Evolutionary conservation across 805 yeast species (phyloP).

Genomic region (Debaryomyces hansenii): DNA sequence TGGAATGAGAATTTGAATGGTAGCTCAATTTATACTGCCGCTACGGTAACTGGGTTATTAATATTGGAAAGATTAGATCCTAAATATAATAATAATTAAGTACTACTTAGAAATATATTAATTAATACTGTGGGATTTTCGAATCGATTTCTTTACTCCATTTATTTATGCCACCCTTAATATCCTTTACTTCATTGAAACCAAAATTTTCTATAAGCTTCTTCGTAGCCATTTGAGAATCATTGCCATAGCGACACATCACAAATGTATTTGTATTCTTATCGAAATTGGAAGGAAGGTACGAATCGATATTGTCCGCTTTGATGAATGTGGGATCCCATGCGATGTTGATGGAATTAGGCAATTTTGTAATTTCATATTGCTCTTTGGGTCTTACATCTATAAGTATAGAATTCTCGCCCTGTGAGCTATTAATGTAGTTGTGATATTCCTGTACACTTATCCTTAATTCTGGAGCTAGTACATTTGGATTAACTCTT

Average conservation of each 20-base stretch:
- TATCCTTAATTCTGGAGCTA: constrained; percentile 48
- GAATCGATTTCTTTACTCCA: constrained; percentile 68
- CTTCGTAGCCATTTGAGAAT: constrained; percentile 76
- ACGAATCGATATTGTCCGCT: constrained; percentile 17
- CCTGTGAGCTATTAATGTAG: not conserved
- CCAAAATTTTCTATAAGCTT: constrained; percentile 53
- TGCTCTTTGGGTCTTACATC: constrained; percentile 87
- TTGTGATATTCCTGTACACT: constrained; percentile 37
- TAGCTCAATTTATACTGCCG: constrained; percentile 54
- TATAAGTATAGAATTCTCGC: constrained; percentile 37
- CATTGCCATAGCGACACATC: constrained; percentile 87
- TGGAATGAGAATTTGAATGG: constrained; percentile 55
- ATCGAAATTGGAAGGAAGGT: constrained; percentile 20
- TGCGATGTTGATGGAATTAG: constrained; percentile 63
- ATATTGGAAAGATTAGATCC: constrained; percentile 44
- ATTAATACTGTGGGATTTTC: constrained; percentile 62
- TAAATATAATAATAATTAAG: not conserved
- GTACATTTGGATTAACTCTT: constrained; percentile 42
- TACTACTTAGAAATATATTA: not conserved
- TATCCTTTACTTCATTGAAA: constrained; percentile 55
- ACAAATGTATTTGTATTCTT: constrained; percentile 45
- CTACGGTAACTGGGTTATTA: constrained; percentile 50
- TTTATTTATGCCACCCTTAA: constrained; percentile 72
- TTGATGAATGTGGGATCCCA: constrained; percentile 46
- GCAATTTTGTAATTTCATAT: constrained; percentile 62